Evolutionary conservation across 108 stramenopile genomes (phyloP), one percentile per base, ranked within the genome.

Genomic region (Pseudonitzschia multiseries): DNA sequence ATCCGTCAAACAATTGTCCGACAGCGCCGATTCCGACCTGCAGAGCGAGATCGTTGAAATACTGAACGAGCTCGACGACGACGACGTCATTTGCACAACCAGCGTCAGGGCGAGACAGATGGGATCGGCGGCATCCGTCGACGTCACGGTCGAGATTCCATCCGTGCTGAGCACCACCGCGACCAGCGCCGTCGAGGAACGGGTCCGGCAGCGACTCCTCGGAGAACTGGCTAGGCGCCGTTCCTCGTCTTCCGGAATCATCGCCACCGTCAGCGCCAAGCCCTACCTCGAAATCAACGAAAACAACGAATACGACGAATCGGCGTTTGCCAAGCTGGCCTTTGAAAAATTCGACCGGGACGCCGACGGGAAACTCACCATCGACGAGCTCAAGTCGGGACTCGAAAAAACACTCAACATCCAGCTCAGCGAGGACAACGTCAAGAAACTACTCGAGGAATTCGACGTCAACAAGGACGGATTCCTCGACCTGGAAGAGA

Each of bases 1-100:
- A 71, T 79, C 87, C 36, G 79, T 94, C 57, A 87, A 90, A 42
- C 93, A 97, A 76, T 78, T 97, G 36, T 92, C 94, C 15, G 96
- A 97, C 73, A 81, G 86, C 18, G 85, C 78, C 42, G 79, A 93
- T 72, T 83, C 87, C 65, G 74, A 71, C 10, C 63, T 92, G 27
- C 84, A 83, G 56, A 69, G 59, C 20, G 59, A 72, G 46, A 79
- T 86, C 32, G 64, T n/a, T 60, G 82, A 70, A 57, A 59, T 77
- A 5, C 57, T 67, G 40, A 24, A 77, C 42, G 53, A 68, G 4
- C 26, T 70, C 5, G 73, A 72, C 21, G 76, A 67, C n/a, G 79
- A 88, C 17, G 89, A 93, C 72, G 82, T 90, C 14, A 52, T 72
- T 13, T 50, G 74, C 2, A 87, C 89, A 5, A 80, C 77, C 1